Base-by-base conservation (phyloP, 2,329 filamentous ascomycete genomes). In the Aspergillus sclerotialis region DNA sequence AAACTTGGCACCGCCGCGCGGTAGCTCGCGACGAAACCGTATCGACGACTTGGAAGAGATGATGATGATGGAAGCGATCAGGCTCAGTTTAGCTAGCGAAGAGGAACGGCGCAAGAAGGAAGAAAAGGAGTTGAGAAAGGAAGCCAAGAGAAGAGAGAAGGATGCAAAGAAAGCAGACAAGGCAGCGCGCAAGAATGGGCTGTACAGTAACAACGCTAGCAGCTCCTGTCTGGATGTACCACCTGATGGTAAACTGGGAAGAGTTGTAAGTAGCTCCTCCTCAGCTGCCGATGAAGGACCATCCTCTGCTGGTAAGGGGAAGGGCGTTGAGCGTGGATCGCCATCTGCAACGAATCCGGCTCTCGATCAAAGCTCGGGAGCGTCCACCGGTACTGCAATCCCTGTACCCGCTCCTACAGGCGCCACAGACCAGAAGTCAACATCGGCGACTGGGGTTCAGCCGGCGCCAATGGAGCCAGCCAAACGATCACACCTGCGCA, bases 21-120 rank as follows among this genome's bases (percentile, higher is more conserved):
- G 72, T 6, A 73, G 70, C 46, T 75, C 73, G 23, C 65, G 80
- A 39, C 67, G 77, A 41, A 75, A 62, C 36, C 73, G 86, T 18
- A 78, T 93, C 55, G 86, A 93, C 14, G 89, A 96, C 48, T 72
- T 96, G 0, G 92, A 98, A 57, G 90, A 94, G 31, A 84, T 98
- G 69, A 98, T 98, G 92, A 88, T 96, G 70, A 87, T 92, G 72
- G 92, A 98, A 59, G 92, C 92, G 0, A 93, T 98, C 30, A 75
- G 92, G 25, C 62, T 94, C 18, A 94, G 88, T 30, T 69, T 98
- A n/a, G 88, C 84, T 0, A 82, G 86, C 1, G 92, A 98, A 57
- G 90, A 96, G 52, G 90, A 96, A 27, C 76, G 90, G n/a, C 84
- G 87, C 47, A 82, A 76, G 30, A 92, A 86, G 52, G 81, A 84